phyloP scores from a whole-genome alignment of 2,329 filamentous ascomycete genomes.

The Zymoseptoria pseudotritici region DNA sequence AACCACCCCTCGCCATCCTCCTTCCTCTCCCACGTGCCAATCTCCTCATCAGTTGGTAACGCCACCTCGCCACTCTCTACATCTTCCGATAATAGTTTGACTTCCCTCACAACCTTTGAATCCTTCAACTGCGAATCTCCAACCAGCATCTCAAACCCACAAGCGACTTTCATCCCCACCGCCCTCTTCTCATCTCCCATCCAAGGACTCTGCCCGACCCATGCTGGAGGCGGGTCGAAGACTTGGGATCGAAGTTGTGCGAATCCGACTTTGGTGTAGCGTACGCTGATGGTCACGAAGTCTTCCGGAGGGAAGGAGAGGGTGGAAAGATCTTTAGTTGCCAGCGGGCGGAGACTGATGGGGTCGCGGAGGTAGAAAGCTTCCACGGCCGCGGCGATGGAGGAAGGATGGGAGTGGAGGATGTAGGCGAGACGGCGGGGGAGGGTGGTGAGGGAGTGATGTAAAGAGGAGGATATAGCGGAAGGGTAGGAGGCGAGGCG shows the following conservation, averaged over 20 bases:
- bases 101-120: conserved; percentile 63
- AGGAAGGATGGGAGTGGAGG: conserved; percentile 64
- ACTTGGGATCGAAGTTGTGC: conserved; percentile 84
- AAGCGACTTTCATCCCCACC: conserved; percentile 80
- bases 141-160: conserved; percentile 84
- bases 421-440: conserved; percentile 77
- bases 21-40: conserved; percentile 59
- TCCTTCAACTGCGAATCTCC: conserved; percentile 60
- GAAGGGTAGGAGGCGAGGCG: conserved; percentile 74
- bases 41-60: conserved; percentile 68
- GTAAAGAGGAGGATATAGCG: conserved; percentile 67
- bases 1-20: conserved; percentile 87
- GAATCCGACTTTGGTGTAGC: conserved; percentile 82
- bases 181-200: conserved; percentile 43
- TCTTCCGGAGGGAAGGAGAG: conserved; percentile 68
- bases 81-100: conserved; percentile 69
- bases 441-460: conserved; percentile 64
- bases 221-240: conserved; percentile 59
- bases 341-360: conserved; percentile 61
- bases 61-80: conserved; percentile 61
- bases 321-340: conserved; percentile 45
- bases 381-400: conserved; percentile 77
- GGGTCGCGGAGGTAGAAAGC: conserved; percentile 89
- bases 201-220: conserved; percentile 39
- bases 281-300: conserved; percentile 68